Evolutionary conservation across 495 filamentous ascomycete genomes (phyloP), one percentile per base, ranked within the genome.

Genomic region (Trichoderma reesei): DNA sequence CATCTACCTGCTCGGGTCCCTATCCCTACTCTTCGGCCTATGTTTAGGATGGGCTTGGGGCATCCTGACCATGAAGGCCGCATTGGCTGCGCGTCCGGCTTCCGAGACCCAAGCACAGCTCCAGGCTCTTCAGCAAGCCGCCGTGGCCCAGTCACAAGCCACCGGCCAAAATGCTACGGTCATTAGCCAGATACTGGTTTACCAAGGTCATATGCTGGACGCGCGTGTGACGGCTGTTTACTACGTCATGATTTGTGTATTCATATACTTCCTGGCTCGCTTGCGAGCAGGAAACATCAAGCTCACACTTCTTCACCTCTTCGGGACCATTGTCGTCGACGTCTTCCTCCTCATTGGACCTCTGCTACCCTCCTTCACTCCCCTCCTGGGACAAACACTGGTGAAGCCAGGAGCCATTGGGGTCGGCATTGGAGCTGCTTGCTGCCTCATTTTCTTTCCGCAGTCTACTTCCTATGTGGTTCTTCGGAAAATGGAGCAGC

Each of bases 381-480:
- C 59, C 6, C 36, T 39, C 36, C 33, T 61, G 36, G 59, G 36
- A 8, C 39, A 38, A n/a, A 11, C n/a, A 9, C 36, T 61, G 34
- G 59, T 61, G 36, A 61, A 61, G 36, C 59, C 59, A n/a, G 59
- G 59, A 13, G 59, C 59, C 16, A 41, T 41, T 26, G 59, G 59
- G 6, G 36, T 61, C 36, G 59, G 59, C 5, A 61, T 61, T 4
- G 59, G 59, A 2, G 59, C 59, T 31, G 59, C 36, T n/a, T 61
- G 36, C 36, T 61, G 59, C 59, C 16, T 61, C 4, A 20, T 61
- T 14, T 41, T 61, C 59, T 61, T 61, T 18, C 59, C 59, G 8
- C 59, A 61, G 59, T 61, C 59, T 7, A 61, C 59, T 8, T 61
- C 59, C 34, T 61, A 33, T 31, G 59, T 9, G 59, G 59, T 61